Evolutionary conservation across 2,329 filamentous ascomycete species (phyloP), one percentile per base, ranked within the genome.

Genomic region (Trichoderma sp.): DNA sequence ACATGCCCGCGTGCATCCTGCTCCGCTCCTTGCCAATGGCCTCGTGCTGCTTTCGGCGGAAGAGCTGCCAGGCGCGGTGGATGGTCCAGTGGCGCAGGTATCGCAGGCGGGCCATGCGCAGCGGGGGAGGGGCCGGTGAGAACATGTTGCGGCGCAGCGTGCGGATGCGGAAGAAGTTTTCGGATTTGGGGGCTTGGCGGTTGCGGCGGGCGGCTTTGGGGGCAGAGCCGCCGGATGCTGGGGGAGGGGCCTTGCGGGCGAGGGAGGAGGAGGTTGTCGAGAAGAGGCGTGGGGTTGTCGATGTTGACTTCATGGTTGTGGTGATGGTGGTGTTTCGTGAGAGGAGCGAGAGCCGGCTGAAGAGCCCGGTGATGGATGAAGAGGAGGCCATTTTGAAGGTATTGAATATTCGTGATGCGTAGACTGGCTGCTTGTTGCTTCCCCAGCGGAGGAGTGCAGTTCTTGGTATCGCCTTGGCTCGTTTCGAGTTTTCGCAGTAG

Each of bases 51-150:
- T 91, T 87, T 74, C 90, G 86, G 75, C 90, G 89, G 81, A 91
- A 91, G 34, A 98, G 85, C 75, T 92, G 86, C 93, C 94, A 98
- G 26, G 95, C 95, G 75, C 96, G 94, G 84, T 98, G 94, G 80
- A 99, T 98, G 63, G 96, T 98, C 96, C 96, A 99, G 85, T 99
- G 96, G 58, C 96, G 92, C 72, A 99, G 89, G 80, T 89, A 87
- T 68, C 96, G 90, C 80, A 91, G 91, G 74, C 95, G 93, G 51
- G 89, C 93, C 87, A 98, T 94, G 75, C 93, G 91, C 72, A 99
- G 87, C 0, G 96, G 94, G 0, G 87, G 82, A 5, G 86, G 86
- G 0, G 84, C 82, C n/a, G 77, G 78, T 34, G 83, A 83, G 73
- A 84, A 84, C 78, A 85, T 83, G 71, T 84, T 83, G 63, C 80